Base-by-base conservation (phyloP, 2,329 filamentous ascomycete genomes). In the Plenodomus lindquistii region DNA sequence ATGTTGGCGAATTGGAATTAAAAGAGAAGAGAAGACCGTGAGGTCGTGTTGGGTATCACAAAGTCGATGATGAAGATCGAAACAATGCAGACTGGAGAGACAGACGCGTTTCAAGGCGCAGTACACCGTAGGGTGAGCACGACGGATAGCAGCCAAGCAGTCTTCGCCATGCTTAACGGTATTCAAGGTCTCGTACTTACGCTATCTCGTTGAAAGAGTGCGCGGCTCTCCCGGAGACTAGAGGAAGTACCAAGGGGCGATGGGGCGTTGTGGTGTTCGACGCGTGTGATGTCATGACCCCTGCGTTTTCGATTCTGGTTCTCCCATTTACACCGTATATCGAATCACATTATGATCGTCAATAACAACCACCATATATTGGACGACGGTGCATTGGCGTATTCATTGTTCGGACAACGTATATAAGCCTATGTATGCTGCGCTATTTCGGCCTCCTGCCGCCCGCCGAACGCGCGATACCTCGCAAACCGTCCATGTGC, bases 81-180 rank as follows among this genome's bases (percentile, higher is more conserved):
- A 21, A 34, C 36, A 37, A 13, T 37, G n/a, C 10, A 10, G 18
- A 9, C 29, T 34, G 36, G 16, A 24, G 29, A 21, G 36, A 35
- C 36, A 21, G 36, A 35, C 36, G 46, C 20, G 37, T 40, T 41
- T 48, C 22, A 42, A 31, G 27, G 20, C 29, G 40, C n/a, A 18
- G 20, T 19, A 16, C 17, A 18, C 21, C 13, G 35, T 29, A 34
- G n/a, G 41, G 17, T 15, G 18, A 44, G 24, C 29, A 34, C 36
- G 19, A 37, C 31, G 29, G 44, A 40, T 8, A 39, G 29, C 18
- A 13, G 21, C 19, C 37, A 42, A 40, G 24, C 27, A 46, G 42
- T 34, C 44, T 40, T 43, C 44, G 38, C 49, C 44, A 58, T 59
- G 46, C 49, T 55, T 59, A 42, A 50, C n/a, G 31, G 18, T 27